A percentile compares a stretch with the other conserved stretches of the same genome.
phyloP scores from a whole-genome alignment of 805 yeast species.

The Candida krabiensis region DNA sequence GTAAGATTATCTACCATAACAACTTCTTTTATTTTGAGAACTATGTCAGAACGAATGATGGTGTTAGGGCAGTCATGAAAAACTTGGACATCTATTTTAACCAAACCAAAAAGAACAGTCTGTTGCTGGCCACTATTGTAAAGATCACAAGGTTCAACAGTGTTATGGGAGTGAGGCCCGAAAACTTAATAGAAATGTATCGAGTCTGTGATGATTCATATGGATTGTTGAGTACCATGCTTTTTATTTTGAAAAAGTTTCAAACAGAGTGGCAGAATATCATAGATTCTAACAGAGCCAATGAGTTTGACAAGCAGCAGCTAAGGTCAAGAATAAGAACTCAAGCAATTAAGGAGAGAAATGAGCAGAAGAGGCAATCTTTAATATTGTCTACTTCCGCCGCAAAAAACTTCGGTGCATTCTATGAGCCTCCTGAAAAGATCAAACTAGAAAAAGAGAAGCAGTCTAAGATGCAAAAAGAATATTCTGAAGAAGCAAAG shows the following conservation, averaged over 20 bases:
- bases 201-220: conserved; percentile 44
- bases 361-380: conserved; percentile 14
- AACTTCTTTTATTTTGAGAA: conserved; percentile 45
- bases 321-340: conserved; percentile 25
- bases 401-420: conserved; percentile 21
- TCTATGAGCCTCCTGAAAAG: conserved; percentile 27
- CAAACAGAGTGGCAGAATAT: conserved; percentile 39
- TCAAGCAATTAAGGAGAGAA: conserved; percentile 22
- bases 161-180: conserved; percentile 34
- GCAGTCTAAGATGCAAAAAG: conserved; percentile 25
- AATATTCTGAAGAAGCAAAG: conserved; percentile 24
- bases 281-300: conserved; percentile 36
- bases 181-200: conserved; percentile 38
- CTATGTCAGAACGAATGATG: conserved; percentile 30
- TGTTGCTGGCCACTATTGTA: conserved; percentile 47
- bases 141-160: conserved; percentile 45
- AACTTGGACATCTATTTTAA: conserved; percentile 30
- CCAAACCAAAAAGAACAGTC: conserved; percentile 48
- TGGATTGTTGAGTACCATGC: conserved; percentile 29
- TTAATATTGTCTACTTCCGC: conserved; percentile 9
- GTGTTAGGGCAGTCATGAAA: conserved; percentile 24
- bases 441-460: conserved; percentile 24
- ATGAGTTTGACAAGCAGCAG: conserved; percentile 38
- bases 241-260: conserved; percentile 37
- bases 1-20: conserved; percentile 46